Conservation (phyloP, 441 rosid species). For the Euphorbia schlechtendalii region DNA sequence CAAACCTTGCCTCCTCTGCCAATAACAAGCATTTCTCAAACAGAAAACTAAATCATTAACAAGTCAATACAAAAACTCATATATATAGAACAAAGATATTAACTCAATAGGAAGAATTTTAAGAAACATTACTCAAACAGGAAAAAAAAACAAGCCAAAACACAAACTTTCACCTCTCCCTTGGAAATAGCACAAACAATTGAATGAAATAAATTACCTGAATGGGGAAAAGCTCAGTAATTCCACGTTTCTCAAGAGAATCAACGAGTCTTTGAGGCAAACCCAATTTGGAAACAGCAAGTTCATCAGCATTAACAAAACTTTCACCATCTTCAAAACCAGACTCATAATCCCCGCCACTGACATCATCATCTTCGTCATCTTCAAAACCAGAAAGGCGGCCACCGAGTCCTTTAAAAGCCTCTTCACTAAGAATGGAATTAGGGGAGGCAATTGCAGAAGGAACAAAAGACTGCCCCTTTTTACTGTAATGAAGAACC, state of each 20-base stretch:
- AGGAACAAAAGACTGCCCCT: conserved; percentile 21
- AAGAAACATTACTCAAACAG: too few species aligned
- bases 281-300: conserved; percentile 59
- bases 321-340: conserved; percentile 4
- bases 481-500: conserved; percentile 6
- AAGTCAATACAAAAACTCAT: too few species aligned
- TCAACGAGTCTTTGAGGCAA: conserved; percentile 74
- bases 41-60: too few species aligned
- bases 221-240: conserved; percentile 89
- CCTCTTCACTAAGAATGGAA: conserved; percentile 79
- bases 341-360: conserved; percentile 5
- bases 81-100: too few species aligned
- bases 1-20: neutral
- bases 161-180: too few species aligned
- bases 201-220: conserved; percentile 41
- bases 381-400: conserved; percentile 30
- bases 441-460: conserved; percentile 72
- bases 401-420: conserved; percentile 60
- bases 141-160: too few species aligned
- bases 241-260: conserved; percentile 75
- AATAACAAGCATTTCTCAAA: too few species aligned
- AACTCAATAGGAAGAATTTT: too few species aligned
- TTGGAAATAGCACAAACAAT: too few species aligned
- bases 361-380: conserved; percentile 21
- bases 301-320: conserved; percentile 40